Base-by-base conservation (phyloP, 352 stramenopile genomes). In the Phytophthora sp. region DNA sequence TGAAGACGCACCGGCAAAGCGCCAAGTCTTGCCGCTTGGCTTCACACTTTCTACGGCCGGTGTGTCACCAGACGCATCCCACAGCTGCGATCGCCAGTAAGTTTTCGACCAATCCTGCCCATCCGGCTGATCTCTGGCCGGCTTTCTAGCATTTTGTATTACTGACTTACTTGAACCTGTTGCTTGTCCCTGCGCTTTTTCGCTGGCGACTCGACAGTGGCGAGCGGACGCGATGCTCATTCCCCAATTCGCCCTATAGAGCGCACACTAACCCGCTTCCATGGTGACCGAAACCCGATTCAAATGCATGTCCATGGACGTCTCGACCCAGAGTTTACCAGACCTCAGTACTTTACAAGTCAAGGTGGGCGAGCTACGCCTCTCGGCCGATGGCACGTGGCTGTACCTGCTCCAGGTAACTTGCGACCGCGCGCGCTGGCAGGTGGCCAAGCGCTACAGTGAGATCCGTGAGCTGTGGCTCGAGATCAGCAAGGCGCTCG, bases 401-500 rank as follows among this genome's bases (percentile, higher is more conserved):
- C 74, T 85, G 18, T 92, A 89, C 57, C 71, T 84, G 57, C 74
- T 92, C 35, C 63, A 89, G n/a, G 71, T 92, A 31, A 62, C 67
- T n/a, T 89, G 76, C 57, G 71, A 61, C 24, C 54, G 50, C n/a
- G 57, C 69, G 38, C 64, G 66, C 39, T 92, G 84, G 84, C 67
- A 80, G 12, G 62, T 89, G 45, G 36, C 55, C 44, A 85, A 84
- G 63, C 81, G 84, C 27, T 92, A 92, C 73, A 80, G 81, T 64
- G 81, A 90, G 63, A 90, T 92, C 62, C 84, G 84, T 66, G 81
- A 75, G 51, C 82, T 92, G 64, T 92, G 78, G 77, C 59, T 77
- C 6, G 49, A 62, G n/a, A 69, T 92, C 39, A 73, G 77, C 50
- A 74, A 68, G 30, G 26, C 67, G 15, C 56, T 87, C 2, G 58